A percentile compares a stretch with the other conserved stretches of the same genome.
phyloP scores from a whole-genome alignment of 2,329 filamentous ascomycete species.

The Grosmannia penicillata region DNA sequence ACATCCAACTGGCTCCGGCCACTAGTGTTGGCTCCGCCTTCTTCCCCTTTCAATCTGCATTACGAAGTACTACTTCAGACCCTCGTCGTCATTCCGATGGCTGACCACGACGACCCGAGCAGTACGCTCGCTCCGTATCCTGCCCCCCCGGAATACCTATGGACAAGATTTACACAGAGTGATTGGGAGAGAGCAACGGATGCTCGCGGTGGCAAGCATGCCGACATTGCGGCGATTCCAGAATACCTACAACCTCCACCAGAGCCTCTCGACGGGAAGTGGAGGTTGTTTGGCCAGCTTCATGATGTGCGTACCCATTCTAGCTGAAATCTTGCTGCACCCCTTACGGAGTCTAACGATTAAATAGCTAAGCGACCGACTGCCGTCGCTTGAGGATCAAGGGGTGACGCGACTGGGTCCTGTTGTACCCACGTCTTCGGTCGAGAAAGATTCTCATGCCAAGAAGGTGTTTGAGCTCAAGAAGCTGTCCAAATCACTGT shows the following conservation, averaged over 20 bases:
- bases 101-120: slow-evolving; percentile 28
- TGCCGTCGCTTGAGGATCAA: slow-evolving; percentile 53
- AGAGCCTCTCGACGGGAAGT: slow-evolving; percentile 55
- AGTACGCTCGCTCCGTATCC: slow-evolving; percentile 32
- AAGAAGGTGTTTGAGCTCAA: slow-evolving; percentile 57
- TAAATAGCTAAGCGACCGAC: slow-evolving; percentile 43
- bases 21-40: background rate
- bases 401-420: slow-evolving; percentile 54
- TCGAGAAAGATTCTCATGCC: slow-evolving; percentile 32
- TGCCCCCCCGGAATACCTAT: slow-evolving; percentile 68
- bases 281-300: slow-evolving; percentile 57
- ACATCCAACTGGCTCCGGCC: slow-evolving; percentile 2
- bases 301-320: slow-evolving; percentile 36
- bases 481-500: slow-evolving; percentile 65
- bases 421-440: slow-evolving; percentile 22
- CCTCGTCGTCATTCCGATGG: slow-evolving; percentile 30
- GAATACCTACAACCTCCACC: slow-evolving; percentile 67
- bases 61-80: too few relatives aligned
- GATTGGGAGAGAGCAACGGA: too few relatives aligned
- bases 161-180: slow-evolving; percentile 68
- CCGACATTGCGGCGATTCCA: slow-evolving; percentile 53
- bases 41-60: background rate
- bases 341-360: too few relatives aligned
- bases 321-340: too few relatives aligned
- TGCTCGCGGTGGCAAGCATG: slow-evolving; percentile 15